Evolutionary conservation across 768 basidiomycete genomes (phyloP).

Genomic region (Xerocomus brunneocitrinus): DNA sequence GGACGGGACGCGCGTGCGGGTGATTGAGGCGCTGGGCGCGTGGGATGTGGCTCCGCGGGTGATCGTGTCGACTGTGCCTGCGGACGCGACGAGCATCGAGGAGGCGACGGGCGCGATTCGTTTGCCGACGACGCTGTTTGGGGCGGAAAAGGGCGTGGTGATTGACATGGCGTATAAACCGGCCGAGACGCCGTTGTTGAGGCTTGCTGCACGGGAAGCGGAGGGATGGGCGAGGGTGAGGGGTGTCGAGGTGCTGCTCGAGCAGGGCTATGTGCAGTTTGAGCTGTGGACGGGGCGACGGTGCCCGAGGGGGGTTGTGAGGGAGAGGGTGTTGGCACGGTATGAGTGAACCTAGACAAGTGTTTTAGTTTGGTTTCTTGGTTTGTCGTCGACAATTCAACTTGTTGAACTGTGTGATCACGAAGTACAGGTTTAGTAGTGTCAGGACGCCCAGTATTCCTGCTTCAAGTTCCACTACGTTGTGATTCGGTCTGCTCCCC

Average conservation of each 20-base stretch:
- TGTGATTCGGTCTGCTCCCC: no score
- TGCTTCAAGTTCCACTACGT: no score
- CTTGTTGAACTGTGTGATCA: no score
- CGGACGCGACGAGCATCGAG: constrained; percentile 46
- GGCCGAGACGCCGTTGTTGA: constrained; percentile 73
- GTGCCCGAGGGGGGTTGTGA: constrained; percentile 49
- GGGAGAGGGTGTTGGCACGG: constrained; percentile 43
- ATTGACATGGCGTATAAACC: constrained; percentile 97
- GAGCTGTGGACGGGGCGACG: constrained; percentile 71
- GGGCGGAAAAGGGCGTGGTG: constrained; percentile 62
- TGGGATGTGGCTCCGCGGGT: constrained; percentile 58
- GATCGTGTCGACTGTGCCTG: constrained; percentile 88
- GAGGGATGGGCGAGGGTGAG: constrained; percentile 64
- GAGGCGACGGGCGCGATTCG: constrained; percentile 32
- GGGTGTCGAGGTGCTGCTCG: constrained; percentile 80
- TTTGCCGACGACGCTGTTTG: constrained; percentile 57
- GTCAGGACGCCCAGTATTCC: no score
- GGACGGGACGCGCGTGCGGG: constrained; percentile 43
- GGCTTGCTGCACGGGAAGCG: constrained; percentile 51
- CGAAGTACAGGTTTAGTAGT: no score
- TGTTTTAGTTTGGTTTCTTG: no score
- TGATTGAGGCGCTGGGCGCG: constrained; percentile 52
- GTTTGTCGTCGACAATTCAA: no score
- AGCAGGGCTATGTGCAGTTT: constrained; percentile 87
- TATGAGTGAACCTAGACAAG: constrained; percentile 26